These are phyloP conservation scores for Alternaria consortialis DNA, from an alignment of 2,329 filamentous ascomycete species.

Conservation along the genomic window DNA sequence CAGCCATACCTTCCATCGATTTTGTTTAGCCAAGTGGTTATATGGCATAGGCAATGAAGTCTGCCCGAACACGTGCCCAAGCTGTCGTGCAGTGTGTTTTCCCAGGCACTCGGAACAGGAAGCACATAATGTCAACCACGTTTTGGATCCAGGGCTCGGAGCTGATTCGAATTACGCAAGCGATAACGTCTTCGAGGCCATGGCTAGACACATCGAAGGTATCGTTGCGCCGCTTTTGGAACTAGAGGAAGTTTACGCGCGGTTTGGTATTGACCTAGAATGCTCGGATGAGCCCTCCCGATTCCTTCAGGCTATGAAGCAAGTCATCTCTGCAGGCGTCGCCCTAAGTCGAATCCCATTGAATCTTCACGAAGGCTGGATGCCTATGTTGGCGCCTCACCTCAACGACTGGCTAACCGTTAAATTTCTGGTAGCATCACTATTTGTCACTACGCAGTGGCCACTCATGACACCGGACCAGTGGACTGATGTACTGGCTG, in stretches of 20 bases:
- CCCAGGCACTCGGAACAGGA: not conserved
- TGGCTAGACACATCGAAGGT: not conserved
- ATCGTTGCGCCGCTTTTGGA: not conserved
- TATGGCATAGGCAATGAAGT: not conserved
- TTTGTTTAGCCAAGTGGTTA: not conserved
- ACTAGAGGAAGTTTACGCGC: not conserved
- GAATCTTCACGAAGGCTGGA: not conserved
- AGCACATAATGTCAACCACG: not conserved
- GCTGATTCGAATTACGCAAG: not conserved
- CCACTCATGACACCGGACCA: not conserved
- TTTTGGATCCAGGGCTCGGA: not conserved
- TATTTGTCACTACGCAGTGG: not conserved
- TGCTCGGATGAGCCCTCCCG: not conserved
- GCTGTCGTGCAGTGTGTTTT: constrained; percentile 3
- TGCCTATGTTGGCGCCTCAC: not conserved
- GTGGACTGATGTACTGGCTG: not conserved
- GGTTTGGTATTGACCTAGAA: not conserved
- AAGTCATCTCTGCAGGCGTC: not conserved
- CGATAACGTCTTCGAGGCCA: not conserved
- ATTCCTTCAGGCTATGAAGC: not conserved
- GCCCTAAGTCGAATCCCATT: no score
- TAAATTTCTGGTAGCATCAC: not conserved
- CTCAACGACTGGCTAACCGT: not conserved
- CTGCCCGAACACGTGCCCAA: not conserved
- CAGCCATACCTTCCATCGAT: not conserved